Base-by-base conservation (phyloP, 2,329 filamentous ascomycete species). In the Sclerotinia nivalis region DNA sequence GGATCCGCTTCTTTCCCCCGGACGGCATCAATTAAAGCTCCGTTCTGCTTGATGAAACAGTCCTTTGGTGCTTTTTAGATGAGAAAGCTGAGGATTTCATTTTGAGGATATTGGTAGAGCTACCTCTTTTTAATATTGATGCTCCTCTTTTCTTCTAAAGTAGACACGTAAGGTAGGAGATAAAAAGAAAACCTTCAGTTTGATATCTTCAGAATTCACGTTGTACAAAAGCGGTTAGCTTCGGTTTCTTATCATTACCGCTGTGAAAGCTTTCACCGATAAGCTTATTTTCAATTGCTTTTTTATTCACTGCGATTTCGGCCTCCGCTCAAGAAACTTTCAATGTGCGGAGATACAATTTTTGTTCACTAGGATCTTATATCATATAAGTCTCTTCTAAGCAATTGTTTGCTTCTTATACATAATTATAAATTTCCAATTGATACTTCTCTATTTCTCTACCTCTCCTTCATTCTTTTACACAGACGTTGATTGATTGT, bases 1-100 rank as follows among this genome's bases (percentile, higher is more conserved):
- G 49, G 64, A 55, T 55, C 64, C 52, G 64, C 64, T 54, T 66
- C 49, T 45, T 43, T 56, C 10, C 64, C 60, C 60, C 60, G 45
- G 60, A 62, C 60, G 25, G 12, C 28, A 49, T 13, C 15, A 37
- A 28, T 52, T 59, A 34, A 50, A 64, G 60, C 31, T 40, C n/a
- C 31, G 22, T 37, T 13, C 28, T 58, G 7, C 20, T 59, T 40
- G 22, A 18, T 15, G 40, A 4, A 60, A n/a, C 8, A 7, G 13
- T 60, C 4, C 15, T 62, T n/a, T 37, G 10, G 28, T 37, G 31
- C 13, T 43, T 2, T 37, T 25, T 25, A 13, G 56, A 43, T 13
- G 7, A 2, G 22, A 40, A 37, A 18, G 15, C 10, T 25, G 20
- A 49, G 9, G 47, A n/a, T 49, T 15, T 6, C 12, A 43, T 43